phyloP scores from a whole-genome alignment of 2,329 filamentous ascomycete genomes.

The Polychaeton citri region DNA sequence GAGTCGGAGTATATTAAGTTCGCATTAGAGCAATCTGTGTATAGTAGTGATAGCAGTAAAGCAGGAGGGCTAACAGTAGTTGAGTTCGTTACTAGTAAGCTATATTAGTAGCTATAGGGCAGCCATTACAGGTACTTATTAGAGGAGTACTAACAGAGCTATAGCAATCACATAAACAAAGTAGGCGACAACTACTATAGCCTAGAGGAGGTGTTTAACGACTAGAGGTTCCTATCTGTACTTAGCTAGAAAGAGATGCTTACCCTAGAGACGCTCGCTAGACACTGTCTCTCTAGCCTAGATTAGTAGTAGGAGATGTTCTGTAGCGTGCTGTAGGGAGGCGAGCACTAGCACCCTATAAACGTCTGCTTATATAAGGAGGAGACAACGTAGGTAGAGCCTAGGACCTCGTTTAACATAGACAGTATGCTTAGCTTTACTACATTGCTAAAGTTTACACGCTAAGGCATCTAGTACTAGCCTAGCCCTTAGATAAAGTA shows the following conservation, averaged over 20 bases:
- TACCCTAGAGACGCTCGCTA: neutral
- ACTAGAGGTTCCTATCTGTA: neutral
- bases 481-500: neutral
- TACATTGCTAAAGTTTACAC: neutral
- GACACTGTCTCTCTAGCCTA: neutral
- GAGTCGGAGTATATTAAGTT: no score
- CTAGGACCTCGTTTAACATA: neutral
- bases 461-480: neutral
- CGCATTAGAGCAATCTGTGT: no score
- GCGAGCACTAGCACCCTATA: no score
- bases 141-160: neutral
- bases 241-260: neutral
- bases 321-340: neutral
- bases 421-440: neutral
- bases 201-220: neutral
- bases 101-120: neutral
- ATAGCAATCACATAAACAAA: neutral
- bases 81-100: neutral
- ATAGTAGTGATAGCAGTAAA: no score
- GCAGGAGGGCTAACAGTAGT: neutral
- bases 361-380: neutral
- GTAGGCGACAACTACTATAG: neutral
- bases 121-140: neutral
- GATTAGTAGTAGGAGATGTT: neutral
- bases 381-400: neutral